Percentiles rank a stretch among this genome's conserved stretches.
Conservation (phyloP, 345 rosid genomes). For the Noccaea caerulescens region DNA sequence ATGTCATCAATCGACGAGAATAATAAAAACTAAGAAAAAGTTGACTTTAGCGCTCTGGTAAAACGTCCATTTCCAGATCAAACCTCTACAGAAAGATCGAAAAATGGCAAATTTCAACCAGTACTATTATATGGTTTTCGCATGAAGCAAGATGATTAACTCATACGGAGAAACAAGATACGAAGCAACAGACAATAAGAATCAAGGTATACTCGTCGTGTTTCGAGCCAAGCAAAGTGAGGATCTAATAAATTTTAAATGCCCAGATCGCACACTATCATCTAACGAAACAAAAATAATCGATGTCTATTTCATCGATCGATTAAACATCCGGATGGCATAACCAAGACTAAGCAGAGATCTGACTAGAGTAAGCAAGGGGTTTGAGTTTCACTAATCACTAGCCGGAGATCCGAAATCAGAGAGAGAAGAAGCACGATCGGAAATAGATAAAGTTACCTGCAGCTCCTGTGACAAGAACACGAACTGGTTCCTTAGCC, state of each 20-base stretch:
- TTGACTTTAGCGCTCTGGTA: not conserved
- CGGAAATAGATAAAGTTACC: constrained; percentile 50
- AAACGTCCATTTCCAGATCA: constrained; percentile 7
- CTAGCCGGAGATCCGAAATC: constrained; percentile 26
- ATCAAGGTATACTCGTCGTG: not conserved
- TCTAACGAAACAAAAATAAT: not conserved
- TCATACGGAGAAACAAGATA: not conserved
- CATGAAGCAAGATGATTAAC: not conserved
- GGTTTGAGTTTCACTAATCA: constrained; percentile 2
- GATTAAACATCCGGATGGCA: not conserved
- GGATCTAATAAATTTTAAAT: constrained; percentile 16
- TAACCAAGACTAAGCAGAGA: constrained; percentile 30
- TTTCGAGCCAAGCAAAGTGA: not conserved
- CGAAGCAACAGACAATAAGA: constrained; percentile 9
- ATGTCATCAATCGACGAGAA: not conserved
- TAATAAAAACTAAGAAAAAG: not conserved
- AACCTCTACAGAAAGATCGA: not conserved
- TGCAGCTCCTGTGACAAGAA: constrained; percentile 99
- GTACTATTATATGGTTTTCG: not conserved
- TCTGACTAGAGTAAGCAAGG: constrained; percentile 12
- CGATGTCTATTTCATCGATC: not conserved
- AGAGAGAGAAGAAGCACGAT: constrained; percentile 2
- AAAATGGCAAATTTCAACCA: not conserved
- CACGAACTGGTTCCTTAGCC: constrained; percentile 95
- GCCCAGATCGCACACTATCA: constrained; percentile 14